phyloP scores from a whole-genome alignment of 2,329 filamentous ascomycete species.

The Didymosphaeria variabile region DNA sequence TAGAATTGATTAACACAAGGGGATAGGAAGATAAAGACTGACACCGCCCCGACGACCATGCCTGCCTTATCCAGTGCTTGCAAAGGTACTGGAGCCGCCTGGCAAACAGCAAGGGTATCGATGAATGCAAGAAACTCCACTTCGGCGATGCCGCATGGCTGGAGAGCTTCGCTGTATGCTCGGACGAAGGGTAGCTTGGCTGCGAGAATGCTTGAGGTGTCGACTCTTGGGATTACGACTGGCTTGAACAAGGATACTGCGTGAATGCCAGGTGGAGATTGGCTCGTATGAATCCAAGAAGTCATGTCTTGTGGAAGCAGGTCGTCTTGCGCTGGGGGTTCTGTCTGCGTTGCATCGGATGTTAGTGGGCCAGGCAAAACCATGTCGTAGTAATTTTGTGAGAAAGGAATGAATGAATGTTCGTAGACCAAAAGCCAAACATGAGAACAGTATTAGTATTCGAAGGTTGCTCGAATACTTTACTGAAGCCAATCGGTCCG shows the following conservation, averaged over 20 bases:
- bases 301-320: not conserved
- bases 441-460: not conserved
- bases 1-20: not conserved
- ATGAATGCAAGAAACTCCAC: slow-evolving; percentile 1
- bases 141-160: not conserved
- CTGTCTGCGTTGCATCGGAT: not conserved
- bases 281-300: not conserved
- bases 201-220: not conserved
- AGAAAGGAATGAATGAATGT: not conserved
- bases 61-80: slow-evolving; percentile 1
- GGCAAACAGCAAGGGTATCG: slow-evolving; percentile 1
- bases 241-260: not conserved
- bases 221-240: slow-evolving; percentile 1
- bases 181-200: not conserved
- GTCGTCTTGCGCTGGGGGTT: not conserved
- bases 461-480: not conserved
- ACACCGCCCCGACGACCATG: slow-evolving; percentile 1
- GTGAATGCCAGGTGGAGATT: not conserved
- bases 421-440: not conserved
- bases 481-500: no score
- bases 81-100: not conserved
- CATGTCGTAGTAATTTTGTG: not conserved
- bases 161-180: not conserved
- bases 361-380: not conserved
- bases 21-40: not conserved